phyloP scores from a whole-genome alignment of 805 yeast genomes.

The Teunomyces panamensis region DNA sequence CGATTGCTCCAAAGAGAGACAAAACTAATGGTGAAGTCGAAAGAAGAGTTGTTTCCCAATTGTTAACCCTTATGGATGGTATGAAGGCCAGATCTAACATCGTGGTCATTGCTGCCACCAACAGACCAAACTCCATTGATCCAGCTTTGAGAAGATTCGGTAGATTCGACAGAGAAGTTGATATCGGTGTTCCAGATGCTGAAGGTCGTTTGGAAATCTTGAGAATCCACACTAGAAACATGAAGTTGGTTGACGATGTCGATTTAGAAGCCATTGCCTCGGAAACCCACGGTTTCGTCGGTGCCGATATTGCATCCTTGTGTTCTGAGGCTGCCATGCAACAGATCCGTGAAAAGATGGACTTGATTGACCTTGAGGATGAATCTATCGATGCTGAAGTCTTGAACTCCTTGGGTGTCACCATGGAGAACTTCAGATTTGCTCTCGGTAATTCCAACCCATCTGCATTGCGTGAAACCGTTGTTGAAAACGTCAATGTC shows the following conservation, averaged over 20 bases:
- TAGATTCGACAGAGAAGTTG: slow-evolving; percentile 83
- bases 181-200: slow-evolving; percentile 94
- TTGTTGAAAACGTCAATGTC: slow-evolving; percentile 96
- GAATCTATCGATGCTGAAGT: slow-evolving; percentile 97
- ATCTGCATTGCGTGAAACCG: slow-evolving; percentile 98
- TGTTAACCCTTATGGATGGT: slow-evolving; percentile 98
- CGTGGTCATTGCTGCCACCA: slow-evolving; percentile 97
- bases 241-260: slow-evolving; percentile 94
- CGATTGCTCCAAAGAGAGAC: slow-evolving; percentile 99
- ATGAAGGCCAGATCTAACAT: slow-evolving; percentile 99
- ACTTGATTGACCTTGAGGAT: slow-evolving; percentile 90
- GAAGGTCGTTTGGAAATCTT: slow-evolving; percentile 96
- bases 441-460: slow-evolving; percentile 98
- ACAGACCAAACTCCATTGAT: slow-evolving; percentile 82
- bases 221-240: slow-evolving; percentile 96
- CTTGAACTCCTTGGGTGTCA: slow-evolving; percentile 92
- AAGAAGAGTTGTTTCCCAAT: slow-evolving; percentile 97
- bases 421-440: slow-evolving; percentile 98
- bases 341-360: slow-evolving; percentile 99
- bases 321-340: slow-evolving; percentile 99
- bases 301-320: slow-evolving; percentile 96
- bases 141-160: slow-evolving; percentile 86
- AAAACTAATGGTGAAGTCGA: slow-evolving; percentile 99
- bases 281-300: slow-evolving; percentile 99
- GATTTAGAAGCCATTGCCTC: slow-evolving; percentile 94